phyloP scores from a whole-genome alignment of 1,139 yeast genomes.

The Candida labiduridarum region DNA sequence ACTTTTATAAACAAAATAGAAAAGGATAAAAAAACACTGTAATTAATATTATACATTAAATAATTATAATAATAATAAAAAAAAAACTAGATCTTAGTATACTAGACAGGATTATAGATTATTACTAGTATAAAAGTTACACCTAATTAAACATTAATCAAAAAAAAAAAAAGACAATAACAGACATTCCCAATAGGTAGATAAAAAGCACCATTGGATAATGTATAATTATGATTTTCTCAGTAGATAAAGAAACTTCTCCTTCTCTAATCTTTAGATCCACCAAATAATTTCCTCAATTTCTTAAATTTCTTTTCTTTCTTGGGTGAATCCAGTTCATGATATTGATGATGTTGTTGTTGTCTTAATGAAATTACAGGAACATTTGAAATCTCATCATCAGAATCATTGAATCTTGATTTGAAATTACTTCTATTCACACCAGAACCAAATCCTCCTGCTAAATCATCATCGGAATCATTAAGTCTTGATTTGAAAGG shows the following conservation, averaged over 20 bases:
- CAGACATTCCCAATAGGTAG: too few relatives aligned
- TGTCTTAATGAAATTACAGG: slow-evolving; percentile 8
- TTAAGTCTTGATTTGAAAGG: slow-evolving; percentile 13
- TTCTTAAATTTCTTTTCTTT: slow-evolving; percentile 56
- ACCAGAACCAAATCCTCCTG: not conserved
- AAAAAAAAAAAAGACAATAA: too few relatives aligned
- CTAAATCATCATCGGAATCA: slow-evolving; percentile 15
- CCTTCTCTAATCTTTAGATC: slow-evolving; percentile 6
- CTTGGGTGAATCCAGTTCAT: slow-evolving; percentile 18
- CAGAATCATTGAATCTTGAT: slow-evolving; percentile 19
- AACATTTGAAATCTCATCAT: slow-evolving; percentile 13
- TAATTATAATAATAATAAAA: not conserved
- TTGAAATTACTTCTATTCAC: slow-evolving; percentile 10
- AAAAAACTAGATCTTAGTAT: not conserved
- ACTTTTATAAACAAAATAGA: not conserved
- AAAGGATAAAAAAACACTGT: not conserved
- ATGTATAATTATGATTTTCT: too few relatives aligned
- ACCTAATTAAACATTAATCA: too few relatives aligned
- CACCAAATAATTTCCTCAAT: slow-evolving; percentile 62
- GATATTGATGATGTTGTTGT: not conserved
- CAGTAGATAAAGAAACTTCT: too few relatives aligned
- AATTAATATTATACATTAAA: not conserved
- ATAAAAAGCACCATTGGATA: too few relatives aligned
- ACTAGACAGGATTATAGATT: too few relatives aligned
- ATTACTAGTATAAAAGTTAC: too few relatives aligned